Base-by-base conservation (phyloP, 202 grass and related monocot genomes). In the Zizania palustris region DNA sequence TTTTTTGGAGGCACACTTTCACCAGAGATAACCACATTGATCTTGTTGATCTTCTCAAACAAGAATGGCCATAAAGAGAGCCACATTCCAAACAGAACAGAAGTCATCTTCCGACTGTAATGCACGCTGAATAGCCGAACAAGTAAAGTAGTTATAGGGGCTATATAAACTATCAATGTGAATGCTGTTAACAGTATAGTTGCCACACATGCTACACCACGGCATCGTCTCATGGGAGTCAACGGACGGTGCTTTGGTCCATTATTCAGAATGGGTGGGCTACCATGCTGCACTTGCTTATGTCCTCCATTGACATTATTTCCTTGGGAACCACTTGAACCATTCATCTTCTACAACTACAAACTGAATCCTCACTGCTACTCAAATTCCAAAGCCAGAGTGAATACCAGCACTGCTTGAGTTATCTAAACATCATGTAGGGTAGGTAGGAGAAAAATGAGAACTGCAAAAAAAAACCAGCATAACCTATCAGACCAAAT, bases 21-120 rank as follows among this genome's bases (percentile, higher is more conserved):
- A 73, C 93, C 93, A 67, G 88, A 93, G 69, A 97, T 93, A 67
- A 97, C 71, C 45, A 93, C 82, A 73, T 89, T 97, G 33, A 88
- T 97, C 75, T 88, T 93, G 76, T 93, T 97, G 63, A 97, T 97
- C 77, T 93, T 97, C 86, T 97, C 93, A 72, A 97, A 93, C 43
- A 97, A 82, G 80, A 93, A 97, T 41, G 93, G 91, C 90, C 88
- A 93, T 63, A 97, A 80, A 70, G 93, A 90, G 67, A 93, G 80
- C 93, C 93, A 97, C 34, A 70, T 82, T 45, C 81, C 93, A 86
- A 93, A 97, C 11, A 93, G 80, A 81, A 86, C 84, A 21, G 93
- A 89, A 18, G 93, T 97, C 1, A 1, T 61, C 73, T 89, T 93
- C 79, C 93, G 75, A 51, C 93, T 97, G 71, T 91, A 83, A 74